phyloP scores from a whole-genome alignment of 371 early-diverging fungal genomes.

The Phascolomyces articulosus region DNA sequence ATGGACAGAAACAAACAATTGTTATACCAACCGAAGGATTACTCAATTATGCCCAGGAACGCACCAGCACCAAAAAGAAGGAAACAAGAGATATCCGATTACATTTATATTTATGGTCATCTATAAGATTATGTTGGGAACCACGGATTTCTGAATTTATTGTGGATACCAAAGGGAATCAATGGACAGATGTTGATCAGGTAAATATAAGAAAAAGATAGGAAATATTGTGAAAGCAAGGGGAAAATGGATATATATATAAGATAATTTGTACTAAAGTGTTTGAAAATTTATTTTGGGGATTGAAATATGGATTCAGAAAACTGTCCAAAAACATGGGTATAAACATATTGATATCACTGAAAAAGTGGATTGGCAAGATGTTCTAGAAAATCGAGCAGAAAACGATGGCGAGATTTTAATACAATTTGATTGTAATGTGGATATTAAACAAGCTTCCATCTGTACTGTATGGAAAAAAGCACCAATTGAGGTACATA shows the following conservation, averaged over 20 bases:
- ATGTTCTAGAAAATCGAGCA: conserved; percentile 7
- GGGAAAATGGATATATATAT: neutral
- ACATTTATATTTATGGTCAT: conserved; percentile 37
- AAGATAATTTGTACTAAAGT: too few relatives aligned
- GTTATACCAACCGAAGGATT: conserved; percentile 10
- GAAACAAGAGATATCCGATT: conserved; percentile 30
- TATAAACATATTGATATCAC: conserved; percentile 44
- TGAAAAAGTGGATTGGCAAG: conserved; percentile 27
- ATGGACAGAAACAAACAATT: neutral
- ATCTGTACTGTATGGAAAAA: conserved; percentile 39
- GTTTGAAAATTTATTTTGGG: conserved; percentile 1
- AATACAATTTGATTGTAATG: neutral
- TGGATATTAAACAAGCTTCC: conserved; percentile 24
- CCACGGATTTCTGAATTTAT: conserved; percentile 19
- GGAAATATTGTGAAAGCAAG: too few relatives aligned
- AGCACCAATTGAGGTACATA: conserved; percentile 24
- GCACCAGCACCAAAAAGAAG: conserved; percentile 16
- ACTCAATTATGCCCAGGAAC: conserved; percentile 15
- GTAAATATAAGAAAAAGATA: conserved; percentile 15
- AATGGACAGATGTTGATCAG: conserved; percentile 20
- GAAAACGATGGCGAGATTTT: conserved; percentile 8
- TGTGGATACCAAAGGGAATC: conserved; percentile 10
- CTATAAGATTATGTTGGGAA: conserved; percentile 25
- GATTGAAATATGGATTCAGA: neutral
- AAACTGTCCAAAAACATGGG: conserved; percentile 15